Percentiles rank a stretch among this genome's conserved stretches.
phyloP scores from a whole-genome alignment of 73 alveolate species.

The Paramecium tetraurelia region DNA sequence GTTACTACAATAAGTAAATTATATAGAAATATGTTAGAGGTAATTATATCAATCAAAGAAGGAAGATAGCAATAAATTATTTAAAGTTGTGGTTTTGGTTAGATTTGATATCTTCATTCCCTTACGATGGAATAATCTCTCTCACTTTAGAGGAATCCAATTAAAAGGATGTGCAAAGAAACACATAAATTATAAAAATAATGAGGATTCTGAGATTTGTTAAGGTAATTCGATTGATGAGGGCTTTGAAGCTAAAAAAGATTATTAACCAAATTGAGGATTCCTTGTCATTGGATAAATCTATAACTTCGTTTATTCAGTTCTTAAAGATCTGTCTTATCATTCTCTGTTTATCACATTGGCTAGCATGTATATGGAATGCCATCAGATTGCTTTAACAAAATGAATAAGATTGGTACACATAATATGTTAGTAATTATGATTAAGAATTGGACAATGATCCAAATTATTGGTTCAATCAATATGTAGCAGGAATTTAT shows the following conservation, averaged over 20 bases:
- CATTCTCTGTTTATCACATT: conserved; percentile 1
- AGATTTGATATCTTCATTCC: conserved; percentile 27
- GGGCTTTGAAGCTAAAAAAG: not conserved
- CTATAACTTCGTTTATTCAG: not conserved
- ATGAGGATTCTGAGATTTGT: not conserved
- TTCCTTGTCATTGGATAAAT: not conserved
- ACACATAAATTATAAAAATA: not conserved
- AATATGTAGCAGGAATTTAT: conserved; percentile 61
- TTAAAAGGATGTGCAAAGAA: not conserved
- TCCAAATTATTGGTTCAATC: not conserved
- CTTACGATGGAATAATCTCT: not conserved
- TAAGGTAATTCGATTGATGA: not conserved
- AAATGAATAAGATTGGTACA: not conserved
- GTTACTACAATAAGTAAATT: conserved; percentile 1
- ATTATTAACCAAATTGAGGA: conserved; percentile 5
- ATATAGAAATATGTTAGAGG: not conserved
- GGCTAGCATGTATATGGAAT: conserved; percentile 46
- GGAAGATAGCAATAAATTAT: not conserved
- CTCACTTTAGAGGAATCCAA: not conserved
- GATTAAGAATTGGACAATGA: not conserved
- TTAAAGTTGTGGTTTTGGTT: not conserved
- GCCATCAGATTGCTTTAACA: not conserved
- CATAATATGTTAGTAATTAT: not conserved
- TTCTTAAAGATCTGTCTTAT: not conserved
- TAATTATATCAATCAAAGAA: not conserved